phyloP scores from a whole-genome alignment of 1,284 basidiomycete species.

The Ganoderma boninense region DNA sequence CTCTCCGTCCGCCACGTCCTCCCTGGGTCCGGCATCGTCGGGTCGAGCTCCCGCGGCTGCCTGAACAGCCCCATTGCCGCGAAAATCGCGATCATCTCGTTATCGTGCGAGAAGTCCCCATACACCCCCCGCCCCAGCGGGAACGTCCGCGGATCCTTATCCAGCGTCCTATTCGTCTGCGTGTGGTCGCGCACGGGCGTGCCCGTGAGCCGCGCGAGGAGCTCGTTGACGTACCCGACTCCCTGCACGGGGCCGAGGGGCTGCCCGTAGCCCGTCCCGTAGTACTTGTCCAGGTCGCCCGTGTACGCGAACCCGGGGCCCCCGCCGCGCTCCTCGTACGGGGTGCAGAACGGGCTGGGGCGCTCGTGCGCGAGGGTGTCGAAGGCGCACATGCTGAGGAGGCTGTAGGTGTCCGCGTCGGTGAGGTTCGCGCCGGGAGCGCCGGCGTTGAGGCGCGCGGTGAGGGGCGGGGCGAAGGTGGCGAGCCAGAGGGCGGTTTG shows the following conservation, averaged over 20 bases:
- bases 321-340: slow-evolving; percentile 64
- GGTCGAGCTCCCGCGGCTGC: slow-evolving; percentile 49
- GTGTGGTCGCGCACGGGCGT: slow-evolving; percentile 71
- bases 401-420: slow-evolving; percentile 60
- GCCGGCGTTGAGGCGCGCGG: slow-evolving; percentile 65
- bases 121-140: slow-evolving; percentile 74
- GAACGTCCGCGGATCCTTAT: slow-evolving; percentile 71
- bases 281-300: slow-evolving; percentile 81
- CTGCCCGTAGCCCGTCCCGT: slow-evolving; percentile 78
- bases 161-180: slow-evolving; percentile 83
- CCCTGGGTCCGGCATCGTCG: slow-evolving; percentile 46
- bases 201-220: slow-evolving; percentile 79
- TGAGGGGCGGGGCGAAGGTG: slow-evolving; percentile 64
- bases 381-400: slow-evolving; percentile 83
- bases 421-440: slow-evolving; percentile 72
- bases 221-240: slow-evolving; percentile 86
- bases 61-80: slow-evolving; percentile 77
- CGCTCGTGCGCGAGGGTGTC: slow-evolving; percentile 65
- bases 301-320: slow-evolving; percentile 75
- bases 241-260: slow-evolving; percentile 76
- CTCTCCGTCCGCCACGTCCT: slow-evolving; percentile 66
- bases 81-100: slow-evolving; percentile 81
- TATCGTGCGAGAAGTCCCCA: slow-evolving; percentile 85
- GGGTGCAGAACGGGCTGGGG: slow-evolving; percentile 73
- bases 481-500: slow-evolving; percentile 62